Base-by-base conservation (phyloP, 176 grass and related monocot species). In the Raddia distichophylla region DNA sequence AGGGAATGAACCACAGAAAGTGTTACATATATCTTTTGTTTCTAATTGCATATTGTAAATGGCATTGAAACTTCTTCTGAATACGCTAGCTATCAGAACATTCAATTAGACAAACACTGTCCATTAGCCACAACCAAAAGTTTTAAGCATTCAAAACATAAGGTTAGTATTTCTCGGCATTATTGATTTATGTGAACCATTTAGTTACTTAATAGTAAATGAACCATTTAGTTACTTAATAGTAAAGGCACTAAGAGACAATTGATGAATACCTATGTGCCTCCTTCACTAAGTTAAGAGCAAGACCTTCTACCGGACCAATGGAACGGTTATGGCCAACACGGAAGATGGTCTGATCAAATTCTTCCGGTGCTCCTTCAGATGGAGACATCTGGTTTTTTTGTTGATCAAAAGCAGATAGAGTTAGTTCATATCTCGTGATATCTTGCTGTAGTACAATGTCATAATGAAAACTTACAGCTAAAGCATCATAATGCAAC, bases 401-500 rank as follows among this genome's bases (percentile, higher is more conserved):
- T 48, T 10, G 32, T 45, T 69, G 17, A 73, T 52, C 40, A 74
- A 64, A 81, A 45, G 64, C 16, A 79, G 35, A 71, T 62, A 56
- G 50, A 57, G 60, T 68, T 46, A 84, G 40, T 45, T n/a, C 52
- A 73, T 71, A 67, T 18, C 8, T 7, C 12, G 1, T 37, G 18
- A 20, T 87, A 19, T 20, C 45, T 53, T 79, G 35, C 82, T 43
- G 68, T 45, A 45, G 51, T 32, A 85, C 3, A 57, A 65, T 49
- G 43, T 12, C 27, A 49, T 52, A 33, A 85, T 47, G 64, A 54
- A 77, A 81, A 87, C 96, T 91, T 98, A 98, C 96, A 59, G 90
- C 96, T 74, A 98, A 81, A 80, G 90, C 93, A 88, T 98, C 93
- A 47, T 98, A 98, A 90, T 98, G 96, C 44, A 98, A 64, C 9